These are phyloP conservation scores for Musa balbisiana DNA, from an alignment of 202 grass and related monocot genomes.

Conservation along the genomic window DNA sequence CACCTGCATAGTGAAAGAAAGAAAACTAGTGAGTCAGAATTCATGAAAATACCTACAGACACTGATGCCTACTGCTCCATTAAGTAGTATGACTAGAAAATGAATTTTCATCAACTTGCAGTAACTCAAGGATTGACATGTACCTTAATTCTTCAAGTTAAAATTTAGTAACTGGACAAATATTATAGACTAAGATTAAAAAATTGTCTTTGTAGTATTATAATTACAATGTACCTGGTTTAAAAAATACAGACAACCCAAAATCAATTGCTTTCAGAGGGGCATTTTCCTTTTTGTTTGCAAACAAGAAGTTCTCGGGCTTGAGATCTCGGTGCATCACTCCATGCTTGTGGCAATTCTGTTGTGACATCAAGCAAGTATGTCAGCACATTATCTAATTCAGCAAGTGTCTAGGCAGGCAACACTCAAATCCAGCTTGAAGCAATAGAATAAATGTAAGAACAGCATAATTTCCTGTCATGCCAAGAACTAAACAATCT, in stretches of 20 bases:
- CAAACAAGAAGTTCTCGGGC: conserved; percentile 8
- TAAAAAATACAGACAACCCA: conserved; percentile 7
- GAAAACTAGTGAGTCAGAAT: background rate
- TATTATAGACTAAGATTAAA: background rate
- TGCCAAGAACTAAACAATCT: background rate
- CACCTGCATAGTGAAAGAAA: background rate
- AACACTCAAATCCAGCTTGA: background rate
- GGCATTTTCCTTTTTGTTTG: background rate
- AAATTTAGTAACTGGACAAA: background rate
- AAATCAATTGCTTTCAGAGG: conserved; percentile 14
- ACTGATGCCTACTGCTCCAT: background rate
- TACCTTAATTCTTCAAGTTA: background rate
- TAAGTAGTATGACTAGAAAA: background rate
- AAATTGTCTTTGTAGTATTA: background rate
- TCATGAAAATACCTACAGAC: background rate
- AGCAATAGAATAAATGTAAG: background rate
- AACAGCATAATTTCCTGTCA: background rate
- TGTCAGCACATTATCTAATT: background rate
- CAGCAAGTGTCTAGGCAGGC: background rate
- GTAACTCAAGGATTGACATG: background rate
- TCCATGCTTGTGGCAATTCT: conserved; percentile 10
- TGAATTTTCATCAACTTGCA: background rate
- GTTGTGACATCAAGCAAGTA: background rate
- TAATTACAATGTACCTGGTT: background rate
- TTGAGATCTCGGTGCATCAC: conserved; percentile 14